These are phyloP conservation scores for Metschnikowia kofuensis DNA, from an alignment of 805 yeast genomes.

Conservation along the genomic window DNA sequence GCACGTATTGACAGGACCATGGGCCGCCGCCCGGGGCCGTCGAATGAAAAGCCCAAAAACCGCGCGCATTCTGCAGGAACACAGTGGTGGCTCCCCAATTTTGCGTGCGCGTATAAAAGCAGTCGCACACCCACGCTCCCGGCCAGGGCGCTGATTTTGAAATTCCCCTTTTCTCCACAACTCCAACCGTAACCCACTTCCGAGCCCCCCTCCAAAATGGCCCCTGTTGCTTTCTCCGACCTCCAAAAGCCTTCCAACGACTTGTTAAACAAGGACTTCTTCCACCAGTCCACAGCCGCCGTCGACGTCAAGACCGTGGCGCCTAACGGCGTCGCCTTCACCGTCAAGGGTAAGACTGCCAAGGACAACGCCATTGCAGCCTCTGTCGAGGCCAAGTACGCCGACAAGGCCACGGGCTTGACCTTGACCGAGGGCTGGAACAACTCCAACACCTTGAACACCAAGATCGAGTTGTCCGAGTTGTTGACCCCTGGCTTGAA, in stretches of 20 bases:
- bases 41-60: conserved; percentile 7
- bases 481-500: conserved; percentile 93
- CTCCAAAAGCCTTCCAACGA: conserved; percentile 90
- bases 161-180: neutral
- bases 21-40: neutral
- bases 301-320: conserved; percentile 90
- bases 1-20: neutral
- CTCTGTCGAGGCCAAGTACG: conserved; percentile 84
- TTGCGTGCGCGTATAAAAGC: conserved; percentile 14
- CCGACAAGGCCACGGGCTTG: conserved; percentile 89
- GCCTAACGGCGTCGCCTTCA: conserved; percentile 94
- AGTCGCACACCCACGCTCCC: conserved; percentile 12
- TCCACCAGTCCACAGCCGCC: conserved; percentile 83
- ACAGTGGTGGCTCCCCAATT: conserved; percentile 7
- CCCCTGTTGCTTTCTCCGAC: conserved; percentile 88
- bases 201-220: conserved; percentile 23
- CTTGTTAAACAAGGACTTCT: conserved; percentile 87
- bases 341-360: conserved; percentile 86
- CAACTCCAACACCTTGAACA: conserved; percentile 85
- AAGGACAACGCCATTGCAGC: conserved; percentile 83
- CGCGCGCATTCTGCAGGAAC: conserved; percentile 16
- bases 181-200: neutral
- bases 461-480: conserved; percentile 90
- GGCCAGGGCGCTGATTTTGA: conserved; percentile 10
- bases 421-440: conserved; percentile 98